Conservation (phyloP, 768 basidiomycete genomes). For the Lactifluus subvellereus region DNA sequence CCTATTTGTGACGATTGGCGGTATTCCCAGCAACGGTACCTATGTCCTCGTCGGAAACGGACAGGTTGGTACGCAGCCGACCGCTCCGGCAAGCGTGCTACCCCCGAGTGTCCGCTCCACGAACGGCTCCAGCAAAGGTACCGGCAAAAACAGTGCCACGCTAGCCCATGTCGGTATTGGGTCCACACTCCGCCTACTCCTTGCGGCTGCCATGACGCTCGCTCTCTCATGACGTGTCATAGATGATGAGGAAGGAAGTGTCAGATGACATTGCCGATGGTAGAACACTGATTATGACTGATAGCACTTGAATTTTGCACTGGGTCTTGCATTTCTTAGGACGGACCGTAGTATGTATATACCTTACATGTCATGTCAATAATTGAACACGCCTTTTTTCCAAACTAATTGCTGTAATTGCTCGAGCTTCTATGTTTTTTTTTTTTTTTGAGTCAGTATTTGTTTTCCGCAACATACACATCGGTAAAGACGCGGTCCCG, state of each 20-base stretch:
- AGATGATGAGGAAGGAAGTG: background rate
- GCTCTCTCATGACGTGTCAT: background rate
- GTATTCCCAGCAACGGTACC: conserved; percentile 76
- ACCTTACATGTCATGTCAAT: no score
- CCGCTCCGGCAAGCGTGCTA: conserved; percentile 37
- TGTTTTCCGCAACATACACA: no score
- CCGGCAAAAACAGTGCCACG: background rate
- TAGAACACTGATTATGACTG: no score
- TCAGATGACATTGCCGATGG: background rate
- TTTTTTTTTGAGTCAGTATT: no score
- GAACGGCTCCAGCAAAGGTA: background rate
- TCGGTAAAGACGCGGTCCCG: no score
- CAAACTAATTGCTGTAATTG: no score
- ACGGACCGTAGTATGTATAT: no score
- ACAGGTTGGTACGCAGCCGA: conserved; percentile 63
- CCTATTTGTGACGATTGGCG: conserved; percentile 75
- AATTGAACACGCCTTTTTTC: no score
- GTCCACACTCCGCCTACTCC: background rate
- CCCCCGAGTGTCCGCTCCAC: conserved; percentile 40
- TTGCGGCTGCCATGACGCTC: background rate
- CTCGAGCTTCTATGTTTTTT: no score
- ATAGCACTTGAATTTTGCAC: no score
- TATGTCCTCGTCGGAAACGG: conserved; percentile 77
- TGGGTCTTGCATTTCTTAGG: no score
- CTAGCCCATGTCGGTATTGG: background rate